These are phyloP conservation scores for Aphanomyces stellatus DNA, from an alignment of 352 stramenopile species.

Conservation along the genomic window DNA sequence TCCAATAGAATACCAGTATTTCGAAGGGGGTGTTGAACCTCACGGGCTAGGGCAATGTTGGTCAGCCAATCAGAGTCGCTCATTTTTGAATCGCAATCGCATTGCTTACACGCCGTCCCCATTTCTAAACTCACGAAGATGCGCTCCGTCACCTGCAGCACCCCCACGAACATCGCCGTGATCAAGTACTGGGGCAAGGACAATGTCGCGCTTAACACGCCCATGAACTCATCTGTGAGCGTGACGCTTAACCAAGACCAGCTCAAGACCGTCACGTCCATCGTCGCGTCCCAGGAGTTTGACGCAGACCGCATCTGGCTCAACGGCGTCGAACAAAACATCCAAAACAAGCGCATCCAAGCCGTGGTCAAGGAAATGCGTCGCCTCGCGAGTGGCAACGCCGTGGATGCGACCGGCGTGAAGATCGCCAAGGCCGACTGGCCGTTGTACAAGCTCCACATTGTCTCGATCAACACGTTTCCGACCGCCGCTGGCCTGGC, in stretches of 20 bases:
- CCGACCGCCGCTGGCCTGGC: constrained; percentile 96
- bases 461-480: constrained; percentile 97
- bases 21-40: background rate
- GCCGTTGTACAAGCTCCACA: constrained; percentile 69
- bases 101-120: constrained; percentile 3
- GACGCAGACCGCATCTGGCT: constrained; percentile 90
- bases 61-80: background rate
- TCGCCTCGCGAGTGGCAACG: constrained; percentile 27
- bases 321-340: constrained; percentile 86
- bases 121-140: constrained; percentile 13
- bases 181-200: constrained; percentile 99
- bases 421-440: constrained; percentile 20
- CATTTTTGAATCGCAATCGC: background rate
- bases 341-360: constrained; percentile 79
- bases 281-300: constrained; percentile 67
- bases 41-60: background rate
- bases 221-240: constrained; percentile 95
- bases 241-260: constrained; percentile 95
- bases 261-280: constrained; percentile 92
- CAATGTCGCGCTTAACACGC: constrained; percentile 88
- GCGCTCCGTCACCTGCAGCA: constrained; percentile 70
- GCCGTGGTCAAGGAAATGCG: constrained; percentile 64
- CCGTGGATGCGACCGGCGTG: constrained; percentile 14
- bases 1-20: background rate
- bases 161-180: constrained; percentile 97